Conservation (phyloP, 106 monocot genomes). For the Dioscorea zingiberensis region DNA sequence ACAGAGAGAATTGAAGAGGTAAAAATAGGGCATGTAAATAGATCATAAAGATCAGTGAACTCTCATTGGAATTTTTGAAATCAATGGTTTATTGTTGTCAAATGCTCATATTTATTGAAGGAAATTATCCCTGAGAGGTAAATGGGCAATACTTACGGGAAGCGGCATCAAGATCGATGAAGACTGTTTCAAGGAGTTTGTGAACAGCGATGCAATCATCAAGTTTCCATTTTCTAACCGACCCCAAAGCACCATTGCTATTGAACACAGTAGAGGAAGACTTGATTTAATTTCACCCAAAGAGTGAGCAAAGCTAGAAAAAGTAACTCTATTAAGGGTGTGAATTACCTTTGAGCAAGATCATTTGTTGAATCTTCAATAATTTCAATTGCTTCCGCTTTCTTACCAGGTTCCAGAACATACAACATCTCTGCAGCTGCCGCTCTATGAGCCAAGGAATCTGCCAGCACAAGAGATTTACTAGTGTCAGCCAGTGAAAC, state of each 20-base stretch:
- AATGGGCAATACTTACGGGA: conserved; percentile 42
- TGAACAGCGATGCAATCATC: conserved; percentile 71
- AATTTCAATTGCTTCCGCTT: conserved; percentile 66
- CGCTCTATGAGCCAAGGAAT: conserved; percentile 86
- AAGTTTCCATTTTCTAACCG: conserved; percentile 60
- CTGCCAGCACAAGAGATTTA: conserved; percentile 19
- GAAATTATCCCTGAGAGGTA: too few species aligned
- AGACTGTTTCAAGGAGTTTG: conserved; percentile 56
- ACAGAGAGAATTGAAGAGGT: too few species aligned
- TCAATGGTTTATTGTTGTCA: too few species aligned
- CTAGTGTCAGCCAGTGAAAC: neutral
- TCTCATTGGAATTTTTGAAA: too few species aligned
- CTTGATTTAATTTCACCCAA: neutral
- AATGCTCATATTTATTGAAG: too few species aligned
- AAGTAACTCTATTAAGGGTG: too few species aligned
- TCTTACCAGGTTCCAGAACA: conserved; percentile 66
- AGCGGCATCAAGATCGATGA: conserved; percentile 52
- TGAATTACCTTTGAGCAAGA: conserved; percentile 29
- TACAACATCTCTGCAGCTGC: conserved; percentile 84
- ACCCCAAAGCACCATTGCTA: conserved; percentile 44
- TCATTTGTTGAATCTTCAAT: conserved; percentile 65
- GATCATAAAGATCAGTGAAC: too few species aligned
- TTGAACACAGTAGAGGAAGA: neutral
- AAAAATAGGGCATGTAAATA: too few species aligned
- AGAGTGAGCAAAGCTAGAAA: neutral